Evolutionary conservation across 257 asterid species (phyloP), one percentile per base, ranked within the genome.

Genomic region (Solanum clarkiae): DNA sequence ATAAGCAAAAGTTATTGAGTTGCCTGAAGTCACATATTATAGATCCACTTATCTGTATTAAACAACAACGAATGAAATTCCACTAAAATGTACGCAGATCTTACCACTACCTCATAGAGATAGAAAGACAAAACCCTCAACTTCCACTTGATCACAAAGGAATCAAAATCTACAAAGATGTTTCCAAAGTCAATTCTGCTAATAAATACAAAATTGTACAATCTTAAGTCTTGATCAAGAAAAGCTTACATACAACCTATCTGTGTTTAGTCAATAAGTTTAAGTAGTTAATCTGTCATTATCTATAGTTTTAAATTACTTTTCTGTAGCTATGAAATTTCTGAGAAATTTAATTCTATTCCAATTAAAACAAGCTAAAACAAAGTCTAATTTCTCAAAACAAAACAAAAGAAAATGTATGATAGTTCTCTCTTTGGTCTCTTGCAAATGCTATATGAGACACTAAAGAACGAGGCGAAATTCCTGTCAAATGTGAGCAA

Each of bases 381-480:
- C 22, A 14, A 24, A 15, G 15, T 49, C 22, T 7, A 24, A 47
- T 32, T 75, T 75, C n/a, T 49, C 62, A 49, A 79, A 7, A 79
- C 11, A 40, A 26, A 53, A 79, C 17, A 12, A 8, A 63, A 82
- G 62, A 82, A 62, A 62, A 63, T 82, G 85, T 16, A 62, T 82
- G 85, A 63, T 44, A 44, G 47, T 62, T 22, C 59, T 82, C 79
- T 82, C 26, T 63, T 82, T 63, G 56, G 57, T 17, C 82, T 88
- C 26, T 55, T 90, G 15, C 84, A 84, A 2, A 82, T 84, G 59
- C 87, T 92, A 3, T 10, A 70, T 16, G 90, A 85, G 16, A 63
- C 90, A 54, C 84, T 90, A 15, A 32, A 70, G 3, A 32, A 83
- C 7, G 93, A 89, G 51, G 87, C 80, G 0, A 82, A 84, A n/a